Evolutionary conservation across 2,329 filamentous ascomycete species (phyloP).

Genomic region (Nannizziopsis barbatae): DNA sequence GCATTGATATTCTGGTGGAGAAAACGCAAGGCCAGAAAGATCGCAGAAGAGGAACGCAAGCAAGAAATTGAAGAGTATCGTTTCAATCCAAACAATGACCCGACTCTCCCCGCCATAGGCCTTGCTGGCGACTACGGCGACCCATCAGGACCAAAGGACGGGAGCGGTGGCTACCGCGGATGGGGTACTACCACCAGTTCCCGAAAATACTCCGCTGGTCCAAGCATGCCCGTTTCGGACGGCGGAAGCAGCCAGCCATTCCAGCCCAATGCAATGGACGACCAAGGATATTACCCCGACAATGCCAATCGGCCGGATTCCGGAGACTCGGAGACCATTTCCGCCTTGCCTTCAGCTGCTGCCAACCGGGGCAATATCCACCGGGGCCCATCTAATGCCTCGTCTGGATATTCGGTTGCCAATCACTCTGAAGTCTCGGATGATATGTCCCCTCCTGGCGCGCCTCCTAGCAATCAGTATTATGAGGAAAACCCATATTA

Average conservation of each 20-base stretch:
- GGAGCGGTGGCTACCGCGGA: slow-evolving; percentile 61
- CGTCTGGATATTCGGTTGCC: slow-evolving; percentile 82
- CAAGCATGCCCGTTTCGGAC: slow-evolving; percentile 56
- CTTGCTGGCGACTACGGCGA: slow-evolving; percentile 38
- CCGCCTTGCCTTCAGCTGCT: slow-evolving; percentile 50
- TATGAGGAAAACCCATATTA: slow-evolving; percentile 49
- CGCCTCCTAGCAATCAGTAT: slow-evolving; percentile 39
- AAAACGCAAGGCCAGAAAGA: slow-evolving; percentile 73
- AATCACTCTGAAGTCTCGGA: slow-evolving; percentile 57
- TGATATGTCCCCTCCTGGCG: slow-evolving; percentile 41
- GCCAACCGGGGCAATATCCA: slow-evolving; percentile 44
- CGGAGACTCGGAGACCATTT: slow-evolving; percentile 71
- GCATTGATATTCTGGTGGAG: slow-evolving; percentile 76
- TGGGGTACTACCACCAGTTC: slow-evolving; percentile 80
- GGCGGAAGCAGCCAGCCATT: slow-evolving; percentile 47
- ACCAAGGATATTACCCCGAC: slow-evolving; percentile 51
- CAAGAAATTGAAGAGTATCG: slow-evolving; percentile 97
- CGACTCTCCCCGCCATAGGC: slow-evolving; percentile 55
- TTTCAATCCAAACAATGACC: slow-evolving; percentile 95
- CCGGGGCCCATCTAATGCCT: slow-evolving; percentile 87
- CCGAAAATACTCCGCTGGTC: slow-evolving; percentile 74
- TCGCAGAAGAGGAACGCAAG: slow-evolving; percentile 72
- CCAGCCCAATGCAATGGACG: slow-evolving; percentile 50
- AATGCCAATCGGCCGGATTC: slow-evolving; percentile 36
- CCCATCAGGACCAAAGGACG: slow-evolving; percentile 66